Conservation (phyloP, 2,329 filamentous ascomycete species). For the Alternaria sp. region DNA sequence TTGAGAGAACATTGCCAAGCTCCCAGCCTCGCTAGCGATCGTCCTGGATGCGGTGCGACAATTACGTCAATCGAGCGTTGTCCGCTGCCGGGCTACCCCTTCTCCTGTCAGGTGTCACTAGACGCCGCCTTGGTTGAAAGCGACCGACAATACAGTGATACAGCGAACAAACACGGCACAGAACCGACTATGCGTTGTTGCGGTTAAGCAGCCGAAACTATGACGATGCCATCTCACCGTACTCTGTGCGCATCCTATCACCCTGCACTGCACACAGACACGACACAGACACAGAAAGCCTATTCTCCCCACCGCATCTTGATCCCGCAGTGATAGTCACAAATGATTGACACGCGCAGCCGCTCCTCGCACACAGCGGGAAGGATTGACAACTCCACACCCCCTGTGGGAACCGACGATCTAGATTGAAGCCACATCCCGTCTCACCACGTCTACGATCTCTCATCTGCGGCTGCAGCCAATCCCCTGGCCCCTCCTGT, state of each 20-base stretch:
- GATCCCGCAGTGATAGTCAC: background rate
- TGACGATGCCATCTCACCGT: background rate
- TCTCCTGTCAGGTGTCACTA: background rate
- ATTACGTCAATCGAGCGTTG: conserved; percentile 15
- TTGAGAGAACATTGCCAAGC: conserved; percentile 15
- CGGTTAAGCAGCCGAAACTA: background rate
- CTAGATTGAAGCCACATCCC: conserved; percentile 23
- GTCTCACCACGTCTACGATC: conserved; percentile 8
- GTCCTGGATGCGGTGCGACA: conserved; percentile 10
- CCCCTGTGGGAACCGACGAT: conserved; percentile 11
- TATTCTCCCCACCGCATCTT: background rate
- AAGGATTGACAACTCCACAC: conserved; percentile 5
- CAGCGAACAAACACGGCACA: conserved; percentile 1
- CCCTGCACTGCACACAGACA: background rate
- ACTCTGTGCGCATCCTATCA: background rate
- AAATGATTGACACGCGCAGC: conserved; percentile 6
- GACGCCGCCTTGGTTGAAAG: conserved; percentile 12
- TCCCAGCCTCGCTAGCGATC: conserved; percentile 17
- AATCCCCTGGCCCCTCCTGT: conserved; percentile 12
- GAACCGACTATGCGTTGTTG: conserved; percentile 3
- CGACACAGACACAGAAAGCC: background rate
- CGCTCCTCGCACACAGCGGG: background rate
- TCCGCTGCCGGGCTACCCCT: background rate
- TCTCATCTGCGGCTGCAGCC: conserved; percentile 10
- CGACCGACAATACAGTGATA: background rate